Evolutionary conservation across 257 asterid species (phyloP).

Genomic region (Solanum pinnatisectum): DNA sequence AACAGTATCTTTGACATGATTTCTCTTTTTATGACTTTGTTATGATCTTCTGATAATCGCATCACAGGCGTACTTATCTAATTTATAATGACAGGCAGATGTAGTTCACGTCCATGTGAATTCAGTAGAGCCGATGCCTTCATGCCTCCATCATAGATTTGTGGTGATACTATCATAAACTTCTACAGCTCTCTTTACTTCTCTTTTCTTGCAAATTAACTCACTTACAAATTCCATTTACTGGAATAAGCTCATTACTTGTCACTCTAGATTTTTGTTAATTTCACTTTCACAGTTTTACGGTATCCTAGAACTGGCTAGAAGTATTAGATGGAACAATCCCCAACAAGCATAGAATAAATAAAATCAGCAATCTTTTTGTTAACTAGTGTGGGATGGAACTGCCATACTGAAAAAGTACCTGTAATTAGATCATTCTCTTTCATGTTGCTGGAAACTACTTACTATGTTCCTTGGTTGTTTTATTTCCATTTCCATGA

Average conservation of each 20-base stretch:
- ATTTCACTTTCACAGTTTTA: neutral
- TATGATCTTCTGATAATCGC: neutral
- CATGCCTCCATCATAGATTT: conserved; percentile 76
- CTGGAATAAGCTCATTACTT: neutral
- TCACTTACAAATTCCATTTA: neutral
- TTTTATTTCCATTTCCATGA: neutral
- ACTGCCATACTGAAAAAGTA: neutral
- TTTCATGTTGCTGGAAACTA: neutral
- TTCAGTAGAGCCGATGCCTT: conserved; percentile 79
- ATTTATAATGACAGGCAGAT: conserved; percentile 45
- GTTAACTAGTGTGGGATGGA: neutral
- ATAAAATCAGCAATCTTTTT: neutral
- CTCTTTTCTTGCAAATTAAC: neutral
- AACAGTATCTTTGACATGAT: neutral
- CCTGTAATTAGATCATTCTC: neutral
- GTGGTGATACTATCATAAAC: conserved; percentile 41
- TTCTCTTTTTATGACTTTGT: neutral
- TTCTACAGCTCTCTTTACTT: neutral
- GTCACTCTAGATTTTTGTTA: neutral
- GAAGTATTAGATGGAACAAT: neutral
- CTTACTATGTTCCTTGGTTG: neutral
- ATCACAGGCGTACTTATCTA: neutral
- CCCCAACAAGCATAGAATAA: neutral
- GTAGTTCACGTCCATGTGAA: conserved; percentile 76
- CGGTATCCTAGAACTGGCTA: neutral